Conservation (phyloP, 1,284 basidiomycete genomes). For the Vanrija sp. region DNA sequence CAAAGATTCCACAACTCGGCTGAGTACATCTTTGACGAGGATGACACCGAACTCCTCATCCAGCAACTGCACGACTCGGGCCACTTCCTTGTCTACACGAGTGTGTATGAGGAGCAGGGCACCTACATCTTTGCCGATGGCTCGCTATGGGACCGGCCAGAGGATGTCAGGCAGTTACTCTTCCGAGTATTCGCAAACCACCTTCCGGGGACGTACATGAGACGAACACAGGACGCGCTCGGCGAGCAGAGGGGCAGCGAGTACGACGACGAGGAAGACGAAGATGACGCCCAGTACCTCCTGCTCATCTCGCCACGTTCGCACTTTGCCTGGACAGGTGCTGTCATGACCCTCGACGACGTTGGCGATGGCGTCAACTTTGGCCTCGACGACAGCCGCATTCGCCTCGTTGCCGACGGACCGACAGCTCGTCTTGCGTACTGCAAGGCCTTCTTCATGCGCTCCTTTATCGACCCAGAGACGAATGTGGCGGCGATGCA, state of each 20-base stretch:
- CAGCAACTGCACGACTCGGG: conserved; percentile 75
- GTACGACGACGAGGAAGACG: conserved; percentile 51
- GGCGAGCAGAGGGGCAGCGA: conserved; percentile 57
- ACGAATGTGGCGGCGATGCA: conserved; percentile 40
- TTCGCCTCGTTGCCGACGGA: conserved; percentile 83
- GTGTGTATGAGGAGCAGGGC: conserved; percentile 81
- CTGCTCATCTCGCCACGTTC: conserved; percentile 81
- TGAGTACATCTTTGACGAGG: conserved; percentile 80
- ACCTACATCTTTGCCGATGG: conserved; percentile 89
- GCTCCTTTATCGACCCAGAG: conserved; percentile 56
- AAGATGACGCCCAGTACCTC: conserved; percentile 60
- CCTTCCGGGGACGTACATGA: conserved; percentile 8
- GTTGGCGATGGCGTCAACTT: conserved; percentile 62
- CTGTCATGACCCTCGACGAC: conserved; percentile 64
- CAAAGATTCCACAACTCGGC: conserved; percentile 92
- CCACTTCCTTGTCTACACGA: conserved; percentile 93
- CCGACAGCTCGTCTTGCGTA: conserved; percentile 67
- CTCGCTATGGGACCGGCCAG: conserved; percentile 76
- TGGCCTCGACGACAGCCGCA: conserved; percentile 73
- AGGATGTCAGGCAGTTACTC: conserved; percentile 74
- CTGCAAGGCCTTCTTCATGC: conserved; percentile 74
- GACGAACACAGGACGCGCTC: conserved; percentile 52
- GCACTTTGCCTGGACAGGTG: conserved; percentile 90
- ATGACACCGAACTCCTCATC: conserved; percentile 78
- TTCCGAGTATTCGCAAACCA: conserved; percentile 67